Conservation (phyloP, 352 stramenopile genomes). For the Phytophthora idaei region DNA sequence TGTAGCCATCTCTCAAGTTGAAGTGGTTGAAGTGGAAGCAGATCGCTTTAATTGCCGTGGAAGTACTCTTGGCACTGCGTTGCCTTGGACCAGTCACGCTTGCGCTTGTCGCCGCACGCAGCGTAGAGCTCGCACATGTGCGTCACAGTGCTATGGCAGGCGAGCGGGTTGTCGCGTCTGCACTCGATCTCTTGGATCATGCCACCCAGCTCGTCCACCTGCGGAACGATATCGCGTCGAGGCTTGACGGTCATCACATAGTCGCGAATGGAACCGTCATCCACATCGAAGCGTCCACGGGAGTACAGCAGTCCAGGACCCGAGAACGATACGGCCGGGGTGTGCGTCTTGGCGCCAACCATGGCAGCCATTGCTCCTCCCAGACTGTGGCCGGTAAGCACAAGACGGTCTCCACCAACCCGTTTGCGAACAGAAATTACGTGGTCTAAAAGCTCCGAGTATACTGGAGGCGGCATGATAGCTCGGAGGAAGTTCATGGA, state of each 20-base stretch:
- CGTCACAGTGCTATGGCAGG: conserved; percentile 84
- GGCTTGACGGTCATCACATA: conserved; percentile 90
- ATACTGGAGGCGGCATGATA: conserved; percentile 84
- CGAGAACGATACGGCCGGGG: conserved; percentile 83
- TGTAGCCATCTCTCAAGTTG: conserved; percentile 19
- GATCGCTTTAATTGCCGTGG: conserved; percentile 21
- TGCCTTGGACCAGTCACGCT: conserved; percentile 80
- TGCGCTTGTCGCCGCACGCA: conserved; percentile 78
- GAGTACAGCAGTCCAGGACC: conserved; percentile 81
- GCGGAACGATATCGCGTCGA: conserved; percentile 74
- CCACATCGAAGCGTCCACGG: conserved; percentile 74
- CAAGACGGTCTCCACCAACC: conserved; percentile 69
- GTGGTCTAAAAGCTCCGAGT: conserved; percentile 71
- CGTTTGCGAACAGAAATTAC: conserved; percentile 60
- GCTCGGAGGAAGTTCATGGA: conserved; percentile 74
- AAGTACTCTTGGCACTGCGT: conserved; percentile 79
- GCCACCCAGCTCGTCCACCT: conserved; percentile 80
- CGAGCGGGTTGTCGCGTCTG: conserved; percentile 73
- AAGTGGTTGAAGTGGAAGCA: conserved; percentile 7
- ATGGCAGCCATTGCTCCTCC: conserved; percentile 86
- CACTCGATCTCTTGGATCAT: conserved; percentile 92
- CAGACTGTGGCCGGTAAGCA: conserved; percentile 86
- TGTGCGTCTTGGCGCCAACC: conserved; percentile 84
- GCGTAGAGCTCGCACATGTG: conserved; percentile 87
- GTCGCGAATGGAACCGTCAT: conserved; percentile 76